Base-by-base conservation (phyloP, 2,329 filamentous ascomycete genomes). In the Ophiostoma perfectum region DNA sequence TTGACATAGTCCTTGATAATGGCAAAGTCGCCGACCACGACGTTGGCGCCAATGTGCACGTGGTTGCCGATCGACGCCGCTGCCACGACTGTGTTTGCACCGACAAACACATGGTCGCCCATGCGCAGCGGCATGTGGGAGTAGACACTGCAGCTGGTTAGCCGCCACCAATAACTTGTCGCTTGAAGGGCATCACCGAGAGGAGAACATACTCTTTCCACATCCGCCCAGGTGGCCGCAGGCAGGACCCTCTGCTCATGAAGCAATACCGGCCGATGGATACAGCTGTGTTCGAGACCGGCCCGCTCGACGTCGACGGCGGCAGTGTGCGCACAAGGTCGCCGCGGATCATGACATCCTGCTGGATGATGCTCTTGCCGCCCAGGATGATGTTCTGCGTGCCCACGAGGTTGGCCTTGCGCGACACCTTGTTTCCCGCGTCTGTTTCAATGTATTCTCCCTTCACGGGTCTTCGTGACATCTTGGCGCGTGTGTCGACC, bases 371-470 rank as follows among this genome's bases (percentile, higher is more conserved):
- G 0, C 93, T 96, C 80, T 92, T 96, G 72, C 95, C 95, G 73
- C 93, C 95, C 1, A 99, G 90, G 79, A 97, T 97, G 80, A 99
- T 98, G 80, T 98, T 96, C 74, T 96, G 93, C 36, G 94, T 97
- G 75, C 95, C 95, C 75, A 96, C 91, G 74, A 99, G 92, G 76
- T 90, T 89, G 71, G 92, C 91, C 73, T 92, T 92, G 73, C 95
- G 92, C 52, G 93, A 94, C 75, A 99, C 95, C 81, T 98, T 98
- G 85, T 99, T 99, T 73, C 95, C 95, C 2, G 93, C 97, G 80
- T 98, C 94, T 67, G 95, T 99, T 80, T 97, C 94, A 71, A 99
- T 97, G 77, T 97, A 98, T 79, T 97, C 93, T 79, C 92, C 92
- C 80, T 93, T 96, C 9, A 86, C 84, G 66, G 88, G 83, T 76